Evolutionary conservation across 441 rosid species (phyloP).

Genomic region (Pelargonium fulgidum): DNA sequence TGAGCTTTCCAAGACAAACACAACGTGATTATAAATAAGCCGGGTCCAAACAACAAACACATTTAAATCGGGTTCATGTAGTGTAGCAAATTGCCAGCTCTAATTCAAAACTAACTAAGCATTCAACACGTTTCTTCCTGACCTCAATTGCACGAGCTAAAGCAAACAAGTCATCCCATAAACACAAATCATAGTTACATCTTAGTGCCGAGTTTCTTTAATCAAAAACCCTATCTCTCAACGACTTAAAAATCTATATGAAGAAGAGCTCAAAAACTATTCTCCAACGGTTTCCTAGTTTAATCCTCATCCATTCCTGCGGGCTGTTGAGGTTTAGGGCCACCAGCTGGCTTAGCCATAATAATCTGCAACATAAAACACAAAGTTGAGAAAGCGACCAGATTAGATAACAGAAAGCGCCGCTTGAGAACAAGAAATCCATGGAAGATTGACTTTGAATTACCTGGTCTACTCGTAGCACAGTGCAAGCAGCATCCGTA

Average conservation of each 20-base stretch:
- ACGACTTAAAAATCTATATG: neutral
- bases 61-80: too few species aligned
- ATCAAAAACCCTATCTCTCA: neutral
- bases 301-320: conserved; percentile 89
- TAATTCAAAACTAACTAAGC: neutral
- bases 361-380: conserved; percentile 57
- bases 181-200: conserved; percentile 5
- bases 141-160: neutral
- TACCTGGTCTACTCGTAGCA: conserved; percentile 97
- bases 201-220: neutral
- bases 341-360: conserved; percentile 99
- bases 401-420: neutral
- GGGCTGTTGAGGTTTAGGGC: conserved; percentile 81
- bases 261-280: neutral
- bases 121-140: neutral
- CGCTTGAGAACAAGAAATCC: too few species aligned
- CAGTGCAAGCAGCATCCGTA: conserved; percentile 97
- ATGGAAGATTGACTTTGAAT: neutral
- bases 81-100: neutral
- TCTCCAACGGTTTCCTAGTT: neutral
- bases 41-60: too few species aligned
- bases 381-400: neutral
- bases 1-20: too few species aligned
- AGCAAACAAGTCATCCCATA: neutral
- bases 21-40: too few species aligned